phyloP scores from a whole-genome alignment of 1,139 yeast genomes.

The Hyphopichia buzzinii region DNA sequence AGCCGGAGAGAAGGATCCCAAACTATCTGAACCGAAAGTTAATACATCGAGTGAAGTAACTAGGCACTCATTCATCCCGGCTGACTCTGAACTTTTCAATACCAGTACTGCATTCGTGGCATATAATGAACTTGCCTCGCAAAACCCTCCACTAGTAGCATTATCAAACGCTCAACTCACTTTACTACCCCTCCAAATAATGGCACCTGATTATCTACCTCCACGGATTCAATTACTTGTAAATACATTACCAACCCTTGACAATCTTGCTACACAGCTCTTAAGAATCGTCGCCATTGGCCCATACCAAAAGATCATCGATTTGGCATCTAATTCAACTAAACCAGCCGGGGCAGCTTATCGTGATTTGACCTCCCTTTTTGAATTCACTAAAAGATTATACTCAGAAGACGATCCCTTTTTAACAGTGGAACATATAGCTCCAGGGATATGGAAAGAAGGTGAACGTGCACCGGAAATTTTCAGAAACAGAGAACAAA shows the following conservation, averaged over 20 bases:
- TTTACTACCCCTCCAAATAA: slow-evolving; percentile 55
- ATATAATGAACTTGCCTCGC: slow-evolving; percentile 41
- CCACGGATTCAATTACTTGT: slow-evolving; percentile 60
- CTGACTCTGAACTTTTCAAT: slow-evolving; percentile 43
- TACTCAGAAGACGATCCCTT: slow-evolving; percentile 70
- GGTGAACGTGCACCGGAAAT: slow-evolving; percentile 59
- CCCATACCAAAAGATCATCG: slow-evolving; percentile 71
- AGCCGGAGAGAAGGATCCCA: slow-evolving; percentile 1
- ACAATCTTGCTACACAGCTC: slow-evolving; percentile 72
- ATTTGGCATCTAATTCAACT: slow-evolving; percentile 70
- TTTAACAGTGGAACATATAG: slow-evolving; percentile 56
- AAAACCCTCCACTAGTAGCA: slow-evolving; percentile 36
- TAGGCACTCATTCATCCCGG: slow-evolving; percentile 25
- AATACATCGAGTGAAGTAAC: background rate
- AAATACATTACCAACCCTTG: slow-evolving; percentile 69
- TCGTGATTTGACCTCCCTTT: slow-evolving; percentile 66
- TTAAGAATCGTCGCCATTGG: slow-evolving; percentile 65
- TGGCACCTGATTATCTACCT: slow-evolving; percentile 56
- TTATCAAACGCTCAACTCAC: slow-evolving; percentile 54
- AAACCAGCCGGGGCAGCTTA: slow-evolving; percentile 74
- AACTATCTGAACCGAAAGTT: background rate
- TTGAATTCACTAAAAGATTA: slow-evolving; percentile 67
- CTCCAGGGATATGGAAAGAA: slow-evolving; percentile 67
- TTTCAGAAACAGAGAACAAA: slow-evolving; percentile 59
- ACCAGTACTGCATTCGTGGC: slow-evolving; percentile 45